These are phyloP conservation scores for Pyrenochaeta sp. DNA, from an alignment of 2,329 filamentous ascomycete genomes.

Conservation along the genomic window DNA sequence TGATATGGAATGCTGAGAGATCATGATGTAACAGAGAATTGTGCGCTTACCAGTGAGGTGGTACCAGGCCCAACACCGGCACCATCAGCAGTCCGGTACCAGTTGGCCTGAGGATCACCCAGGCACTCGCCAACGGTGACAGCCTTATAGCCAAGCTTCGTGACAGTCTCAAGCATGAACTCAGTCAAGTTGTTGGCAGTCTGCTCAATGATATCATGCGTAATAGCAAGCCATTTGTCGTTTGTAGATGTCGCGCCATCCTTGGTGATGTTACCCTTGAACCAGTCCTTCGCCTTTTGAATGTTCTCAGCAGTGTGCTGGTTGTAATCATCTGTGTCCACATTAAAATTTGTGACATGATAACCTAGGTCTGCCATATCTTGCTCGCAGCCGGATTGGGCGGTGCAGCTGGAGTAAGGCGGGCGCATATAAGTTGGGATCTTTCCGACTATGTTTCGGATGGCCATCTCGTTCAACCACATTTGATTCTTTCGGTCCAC, in stretches of 20 bases:
- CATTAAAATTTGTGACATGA: conserved; percentile 68
- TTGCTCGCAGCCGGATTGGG: conserved; percentile 43
- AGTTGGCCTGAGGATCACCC: conserved; percentile 55
- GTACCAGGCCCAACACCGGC: conserved; percentile 27
- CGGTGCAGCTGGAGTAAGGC: conserved; percentile 58
- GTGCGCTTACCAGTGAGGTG: conserved; percentile 28
- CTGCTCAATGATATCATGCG: conserved; percentile 58
- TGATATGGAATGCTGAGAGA: no score
- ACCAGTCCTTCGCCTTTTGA: conserved; percentile 63
- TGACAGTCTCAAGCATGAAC: conserved; percentile 54
- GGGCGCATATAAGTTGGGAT: conserved; percentile 65
- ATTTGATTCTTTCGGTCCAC: conserved; percentile 59
- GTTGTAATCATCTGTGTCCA: conserved; percentile 71
- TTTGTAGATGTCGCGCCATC: conserved; percentile 31
- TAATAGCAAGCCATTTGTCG: conserved; percentile 61
- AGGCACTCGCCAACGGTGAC: conserved; percentile 60
- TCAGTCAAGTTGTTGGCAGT: conserved; percentile 56
- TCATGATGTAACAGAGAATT: conserved; percentile 1
- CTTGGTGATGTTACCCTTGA: conserved; percentile 56
- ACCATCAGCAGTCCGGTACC: conserved; percentile 56
- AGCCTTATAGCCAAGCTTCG: conserved; percentile 52
- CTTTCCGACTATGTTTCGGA: conserved; percentile 64
- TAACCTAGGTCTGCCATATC: conserved; percentile 60
- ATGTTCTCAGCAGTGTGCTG: conserved; percentile 58
- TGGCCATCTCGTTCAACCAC: conserved; percentile 63